Conservation (phyloP, 2,329 filamentous ascomycete genomes). For the Aspergillus pseudoviridinutans region DNA sequence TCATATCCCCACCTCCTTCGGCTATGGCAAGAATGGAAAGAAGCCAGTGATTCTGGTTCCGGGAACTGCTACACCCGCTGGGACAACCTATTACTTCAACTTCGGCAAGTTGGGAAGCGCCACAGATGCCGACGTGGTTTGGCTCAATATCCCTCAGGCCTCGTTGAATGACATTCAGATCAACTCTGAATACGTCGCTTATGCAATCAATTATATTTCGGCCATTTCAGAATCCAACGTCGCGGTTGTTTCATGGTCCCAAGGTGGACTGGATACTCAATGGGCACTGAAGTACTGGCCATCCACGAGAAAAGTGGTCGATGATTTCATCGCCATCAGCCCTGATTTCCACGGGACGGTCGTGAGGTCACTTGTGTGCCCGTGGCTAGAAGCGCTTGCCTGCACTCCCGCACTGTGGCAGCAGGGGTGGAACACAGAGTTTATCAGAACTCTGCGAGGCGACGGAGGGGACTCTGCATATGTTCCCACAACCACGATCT, state of each 20-base stretch:
- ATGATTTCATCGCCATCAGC: constrained; percentile 51
- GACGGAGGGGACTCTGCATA: constrained; percentile 50
- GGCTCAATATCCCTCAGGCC: constrained; percentile 52
- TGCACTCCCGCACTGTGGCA: constrained; percentile 45
- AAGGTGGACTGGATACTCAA: constrained; percentile 53
- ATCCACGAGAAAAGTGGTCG: constrained; percentile 42
- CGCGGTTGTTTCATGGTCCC: constrained; percentile 52
- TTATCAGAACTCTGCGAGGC: constrained; percentile 33
- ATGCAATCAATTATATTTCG: constrained; percentile 56
- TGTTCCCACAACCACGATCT: constrained; percentile 54
- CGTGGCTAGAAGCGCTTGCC: constrained; percentile 14
- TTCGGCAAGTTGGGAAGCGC: constrained; percentile 47
- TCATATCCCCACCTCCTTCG: constrained; percentile 49
- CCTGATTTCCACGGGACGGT: constrained; percentile 52
- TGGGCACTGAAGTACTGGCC: constrained; percentile 59
- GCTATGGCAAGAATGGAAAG: constrained; percentile 37
- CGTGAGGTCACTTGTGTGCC: constrained; percentile 32
- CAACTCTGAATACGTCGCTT: constrained; percentile 54
- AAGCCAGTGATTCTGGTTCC: constrained; percentile 52
- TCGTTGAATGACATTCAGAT: constrained; percentile 48
- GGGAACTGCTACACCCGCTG: constrained; percentile 50
- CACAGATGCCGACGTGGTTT: constrained; percentile 48
- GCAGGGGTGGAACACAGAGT: constrained; percentile 22
- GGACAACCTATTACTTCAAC: constrained; percentile 44
- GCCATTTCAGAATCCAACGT: constrained; percentile 39